phyloP scores from a whole-genome alignment of 257 asterid species.

The Nicotiana noctiflora region DNA sequence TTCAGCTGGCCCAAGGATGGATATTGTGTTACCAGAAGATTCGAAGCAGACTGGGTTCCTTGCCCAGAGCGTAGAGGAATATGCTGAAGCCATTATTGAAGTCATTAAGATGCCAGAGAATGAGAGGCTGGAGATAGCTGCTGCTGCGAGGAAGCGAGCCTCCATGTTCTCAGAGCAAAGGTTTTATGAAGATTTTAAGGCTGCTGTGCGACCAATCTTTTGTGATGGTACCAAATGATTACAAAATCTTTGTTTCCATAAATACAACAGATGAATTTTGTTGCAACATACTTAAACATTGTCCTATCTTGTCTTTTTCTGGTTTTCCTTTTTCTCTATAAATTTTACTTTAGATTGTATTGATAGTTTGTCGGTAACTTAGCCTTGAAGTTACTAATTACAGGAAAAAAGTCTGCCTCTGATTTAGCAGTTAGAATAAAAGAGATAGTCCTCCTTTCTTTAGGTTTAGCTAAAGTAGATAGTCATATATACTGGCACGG shows the following conservation, averaged over 20 bases:
- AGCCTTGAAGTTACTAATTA: neutral
- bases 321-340: neutral
- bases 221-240: conserved; percentile 12
- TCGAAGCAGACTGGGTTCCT: conserved; percentile 80
- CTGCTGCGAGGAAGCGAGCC: conserved; percentile 80
- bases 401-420: neutral
- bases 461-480: neutral
- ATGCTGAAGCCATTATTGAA: conserved; percentile 60
- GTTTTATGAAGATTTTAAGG: conserved; percentile 71
- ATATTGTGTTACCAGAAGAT: conserved; percentile 73
- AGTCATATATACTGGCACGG: neutral
- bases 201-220: conserved; percentile 51
- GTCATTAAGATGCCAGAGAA: conserved; percentile 51
- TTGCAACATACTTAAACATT: neutral
- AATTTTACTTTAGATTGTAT: neutral
- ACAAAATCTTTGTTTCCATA: neutral
- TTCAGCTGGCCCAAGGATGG: conserved; percentile 96
- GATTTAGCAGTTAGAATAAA: neutral
- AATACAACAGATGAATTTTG: neutral
- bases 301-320: neutral
- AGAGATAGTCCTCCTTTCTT: neutral
- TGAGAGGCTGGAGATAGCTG: conserved; percentile 64
- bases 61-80: conserved; percentile 60
- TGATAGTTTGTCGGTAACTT: neutral
- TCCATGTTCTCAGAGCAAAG: conserved; percentile 70